Evolutionary conservation across 2,329 filamentous ascomycete species (phyloP).

Genomic region (Curvularia hawaiiensis): DNA sequence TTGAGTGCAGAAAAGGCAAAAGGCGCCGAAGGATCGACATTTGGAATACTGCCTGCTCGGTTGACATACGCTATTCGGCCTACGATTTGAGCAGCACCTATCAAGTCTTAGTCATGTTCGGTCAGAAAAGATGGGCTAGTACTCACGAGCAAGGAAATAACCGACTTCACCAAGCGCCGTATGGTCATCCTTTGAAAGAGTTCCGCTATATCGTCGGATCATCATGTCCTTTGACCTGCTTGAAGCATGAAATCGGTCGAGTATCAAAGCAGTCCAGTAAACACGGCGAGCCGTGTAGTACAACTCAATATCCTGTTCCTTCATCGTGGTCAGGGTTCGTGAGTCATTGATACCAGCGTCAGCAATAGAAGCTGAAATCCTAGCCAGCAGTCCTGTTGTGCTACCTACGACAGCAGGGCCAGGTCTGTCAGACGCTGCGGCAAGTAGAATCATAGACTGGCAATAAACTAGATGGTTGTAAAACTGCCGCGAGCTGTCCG

Average conservation of each 20-base stretch:
- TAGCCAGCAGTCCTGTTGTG: constrained; percentile 38
- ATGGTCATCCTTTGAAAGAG: constrained; percentile 40
- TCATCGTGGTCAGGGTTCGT: constrained; percentile 29
- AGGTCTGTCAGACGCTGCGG: constrained; percentile 42
- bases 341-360: constrained; percentile 42
- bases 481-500: constrained; percentile 35
- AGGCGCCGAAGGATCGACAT: constrained; percentile 37
- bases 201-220: constrained; percentile 38
- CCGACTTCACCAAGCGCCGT: constrained; percentile 39
- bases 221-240: constrained; percentile 41
- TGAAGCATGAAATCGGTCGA: constrained; percentile 47
- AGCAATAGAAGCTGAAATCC: constrained; percentile 38
- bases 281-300: constrained; percentile 41
- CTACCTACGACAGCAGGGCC: constrained; percentile 34
- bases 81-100: constrained; percentile 41
- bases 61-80: constrained; percentile 39
- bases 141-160: constrained; percentile 46
- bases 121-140: not conserved
- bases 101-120: constrained; percentile 6
- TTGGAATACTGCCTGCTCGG: constrained; percentile 37
- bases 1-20: constrained; percentile 35
- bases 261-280: constrained; percentile 45
- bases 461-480: constrained; percentile 44
- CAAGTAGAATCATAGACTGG: constrained; percentile 39
- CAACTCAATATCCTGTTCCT: constrained; percentile 39